Evolutionary conservation across 352 stramenopile genomes (phyloP).

Genomic region (Globisporangium radiosum): DNA sequence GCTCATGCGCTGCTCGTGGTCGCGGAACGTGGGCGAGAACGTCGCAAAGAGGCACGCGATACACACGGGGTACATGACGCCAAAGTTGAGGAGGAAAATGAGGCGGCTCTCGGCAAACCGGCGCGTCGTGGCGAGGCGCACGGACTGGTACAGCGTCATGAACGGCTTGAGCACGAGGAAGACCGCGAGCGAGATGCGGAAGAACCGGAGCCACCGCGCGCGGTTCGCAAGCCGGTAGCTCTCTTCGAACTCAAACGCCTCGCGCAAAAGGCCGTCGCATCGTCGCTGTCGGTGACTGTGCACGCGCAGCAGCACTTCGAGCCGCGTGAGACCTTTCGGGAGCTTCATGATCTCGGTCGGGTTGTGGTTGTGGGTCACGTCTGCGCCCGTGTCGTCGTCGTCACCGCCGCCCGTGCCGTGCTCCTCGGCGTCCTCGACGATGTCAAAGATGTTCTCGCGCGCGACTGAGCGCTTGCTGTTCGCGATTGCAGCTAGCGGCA

Average conservation of each 20-base stretch:
- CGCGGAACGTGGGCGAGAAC: constrained; percentile 55
- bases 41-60: constrained; percentile 55
- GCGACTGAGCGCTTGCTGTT: constrained; percentile 35
- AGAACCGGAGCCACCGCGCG: constrained; percentile 58
- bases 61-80: constrained; percentile 64
- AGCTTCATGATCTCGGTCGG: constrained; percentile 73
- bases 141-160: constrained; percentile 68
- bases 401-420: constrained; percentile 9
- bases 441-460: constrained; percentile 72
- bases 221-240: constrained; percentile 70
- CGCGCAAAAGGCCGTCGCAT: constrained; percentile 27
- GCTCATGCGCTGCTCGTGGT: constrained; percentile 51
- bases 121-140: constrained; percentile 34
- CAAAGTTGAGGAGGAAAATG: constrained; percentile 77
- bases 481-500: constrained; percentile 26
- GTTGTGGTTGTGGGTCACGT: constrained; percentile 19
- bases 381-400: background rate
- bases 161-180: constrained; percentile 68
- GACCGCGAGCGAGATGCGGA: constrained; percentile 56
- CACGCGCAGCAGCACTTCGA: constrained; percentile 55
- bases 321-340: constrained; percentile 58
- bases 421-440: constrained; percentile 58
- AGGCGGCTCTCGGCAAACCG: constrained; percentile 50
- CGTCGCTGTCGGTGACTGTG: constrained; percentile 18
- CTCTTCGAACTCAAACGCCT: constrained; percentile 64